Evolutionary conservation across 306 rosid species (phyloP).

Genomic region (Castanea crenata): DNA sequence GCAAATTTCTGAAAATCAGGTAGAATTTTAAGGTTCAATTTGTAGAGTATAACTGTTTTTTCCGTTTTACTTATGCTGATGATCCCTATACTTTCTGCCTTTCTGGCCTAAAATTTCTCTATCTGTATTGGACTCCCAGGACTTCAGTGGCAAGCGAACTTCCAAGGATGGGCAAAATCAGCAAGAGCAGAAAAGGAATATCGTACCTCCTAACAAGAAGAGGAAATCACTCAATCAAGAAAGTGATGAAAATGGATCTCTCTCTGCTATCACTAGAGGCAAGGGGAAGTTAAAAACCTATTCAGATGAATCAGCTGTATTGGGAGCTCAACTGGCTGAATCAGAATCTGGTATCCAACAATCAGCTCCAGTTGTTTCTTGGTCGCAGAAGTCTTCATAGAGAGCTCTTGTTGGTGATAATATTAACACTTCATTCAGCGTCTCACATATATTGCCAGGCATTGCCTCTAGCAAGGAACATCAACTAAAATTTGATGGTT

Average conservation of each 20-base stretch:
- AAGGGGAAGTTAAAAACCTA: conserved; percentile 20
- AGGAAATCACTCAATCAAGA: conserved; percentile 33
- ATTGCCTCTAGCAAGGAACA: conserved; percentile 21
- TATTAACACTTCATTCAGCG: conserved; percentile 41
- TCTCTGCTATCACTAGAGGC: conserved; percentile 25
- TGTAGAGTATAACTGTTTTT: background rate
- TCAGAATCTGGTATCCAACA: conserved; percentile 29
- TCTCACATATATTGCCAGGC: conserved; percentile 44
- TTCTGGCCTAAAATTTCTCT: conserved; percentile 7
- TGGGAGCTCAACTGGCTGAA: conserved; percentile 29
- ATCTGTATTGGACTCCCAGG: conserved; percentile 36
- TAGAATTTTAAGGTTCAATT: conserved; percentile 12
- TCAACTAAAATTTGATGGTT: conserved; percentile 21
- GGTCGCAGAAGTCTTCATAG: conserved; percentile 85
- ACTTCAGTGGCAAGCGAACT: conserved; percentile 21
- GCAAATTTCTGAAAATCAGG: conserved; percentile 46
- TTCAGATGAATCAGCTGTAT: conserved; percentile 23
- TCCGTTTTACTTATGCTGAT: conserved; percentile 4
- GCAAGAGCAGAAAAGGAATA: conserved; percentile 29
- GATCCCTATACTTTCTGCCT: conserved; percentile 9
- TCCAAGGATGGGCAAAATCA: conserved; percentile 28
- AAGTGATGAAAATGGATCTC: conserved; percentile 19
- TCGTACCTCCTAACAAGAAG: conserved; percentile 41
- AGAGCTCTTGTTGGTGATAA: conserved; percentile 56
- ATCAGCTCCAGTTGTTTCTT: conserved; percentile 34